Conservation (phyloP, 2,329 filamentous ascomycete genomes). For the Drechmeria coniospora region DNA sequence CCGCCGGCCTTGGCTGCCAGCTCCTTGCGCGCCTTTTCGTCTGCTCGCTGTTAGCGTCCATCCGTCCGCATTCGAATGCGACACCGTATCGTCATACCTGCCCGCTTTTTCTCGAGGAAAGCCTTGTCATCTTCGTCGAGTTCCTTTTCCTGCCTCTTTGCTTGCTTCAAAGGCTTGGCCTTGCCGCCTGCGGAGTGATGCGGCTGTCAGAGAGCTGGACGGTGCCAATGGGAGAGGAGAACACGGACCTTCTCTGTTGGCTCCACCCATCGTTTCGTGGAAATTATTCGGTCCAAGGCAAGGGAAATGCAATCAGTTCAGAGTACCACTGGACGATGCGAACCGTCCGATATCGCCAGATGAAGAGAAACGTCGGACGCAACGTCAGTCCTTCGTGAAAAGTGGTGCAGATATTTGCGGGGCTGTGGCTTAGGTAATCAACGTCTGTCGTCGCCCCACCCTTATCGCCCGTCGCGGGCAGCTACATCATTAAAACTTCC, state of each 20-base stretch:
- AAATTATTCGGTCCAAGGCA: neutral
- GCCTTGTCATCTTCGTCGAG: constrained; percentile 78
- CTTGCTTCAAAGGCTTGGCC: constrained; percentile 70
- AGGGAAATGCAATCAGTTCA: too few relatives aligned
- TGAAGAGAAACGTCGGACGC: too few relatives aligned
- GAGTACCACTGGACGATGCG: too few relatives aligned
- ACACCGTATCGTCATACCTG: constrained; percentile 42
- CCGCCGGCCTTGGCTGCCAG: constrained; percentile 67
- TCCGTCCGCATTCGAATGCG: neutral
- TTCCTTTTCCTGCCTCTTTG: constrained; percentile 74
- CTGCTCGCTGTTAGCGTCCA: constrained; percentile 22
- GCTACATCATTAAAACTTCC: neutral
- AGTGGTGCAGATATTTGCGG: too few relatives aligned
- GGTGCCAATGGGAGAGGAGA: neutral
- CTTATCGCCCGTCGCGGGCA: neutral
- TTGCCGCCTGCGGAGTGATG: constrained; percentile 49
- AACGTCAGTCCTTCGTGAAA: too few relatives aligned
- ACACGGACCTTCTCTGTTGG: constrained; percentile 20
- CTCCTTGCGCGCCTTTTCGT: constrained; percentile 75
- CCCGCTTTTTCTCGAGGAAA: constrained; percentile 68
- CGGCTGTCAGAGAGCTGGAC: neutral
- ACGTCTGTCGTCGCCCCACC: too few relatives aligned
- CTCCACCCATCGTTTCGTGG: constrained; percentile 18
- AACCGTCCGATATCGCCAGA: too few relatives aligned
- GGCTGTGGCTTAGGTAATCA: constrained; percentile 3